A percentile compares a stretch with the other conserved stretches of the same genome.
phyloP scores from a whole-genome alignment of 345 rosid genomes.

The Salix udensis region DNA sequence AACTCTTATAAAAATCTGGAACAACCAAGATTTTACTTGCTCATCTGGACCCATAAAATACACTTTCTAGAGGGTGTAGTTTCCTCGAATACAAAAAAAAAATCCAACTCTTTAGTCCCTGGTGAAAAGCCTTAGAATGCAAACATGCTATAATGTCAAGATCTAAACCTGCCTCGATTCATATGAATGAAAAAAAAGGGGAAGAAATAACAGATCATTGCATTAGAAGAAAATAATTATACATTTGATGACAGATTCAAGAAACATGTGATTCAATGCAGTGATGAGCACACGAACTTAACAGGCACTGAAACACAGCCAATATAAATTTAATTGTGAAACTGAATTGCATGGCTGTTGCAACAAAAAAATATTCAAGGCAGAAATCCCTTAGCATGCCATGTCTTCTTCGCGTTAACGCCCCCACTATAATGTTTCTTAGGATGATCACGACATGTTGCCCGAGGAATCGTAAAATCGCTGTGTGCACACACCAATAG shows the following conservation, averaged over 20 bases:
- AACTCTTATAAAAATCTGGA: accelerated
- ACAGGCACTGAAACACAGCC: neutral
- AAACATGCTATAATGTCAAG: too few relatives aligned
- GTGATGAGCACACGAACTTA: neutral
- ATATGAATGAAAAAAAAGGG: neutral
- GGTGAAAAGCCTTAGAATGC: too few relatives aligned
- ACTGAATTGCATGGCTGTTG: neutral
- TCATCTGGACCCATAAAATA: too few relatives aligned
- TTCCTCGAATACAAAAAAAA: too few relatives aligned
- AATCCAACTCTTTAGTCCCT: too few relatives aligned
- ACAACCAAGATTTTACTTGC: too few relatives aligned
- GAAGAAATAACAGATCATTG: too few relatives aligned
- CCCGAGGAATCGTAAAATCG: neutral
- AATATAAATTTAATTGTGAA: neutral
- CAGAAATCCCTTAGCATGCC: neutral
- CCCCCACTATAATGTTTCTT: neutral
- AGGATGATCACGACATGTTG: neutral
- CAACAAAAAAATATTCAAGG: neutral
- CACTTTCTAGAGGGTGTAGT: too few relatives aligned
- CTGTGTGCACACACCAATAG: neutral
- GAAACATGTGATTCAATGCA: neutral
- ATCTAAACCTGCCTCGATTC: too few relatives aligned
- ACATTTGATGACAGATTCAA: neutral
- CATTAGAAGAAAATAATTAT: neutral
- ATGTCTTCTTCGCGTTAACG: neutral